A percentile compares a stretch with the other conserved stretches of the same genome.
Evolutionary conservation across 148 eudicot genomes (phyloP).

Genomic region (Mesembryanthemum crystallinum): DNA sequence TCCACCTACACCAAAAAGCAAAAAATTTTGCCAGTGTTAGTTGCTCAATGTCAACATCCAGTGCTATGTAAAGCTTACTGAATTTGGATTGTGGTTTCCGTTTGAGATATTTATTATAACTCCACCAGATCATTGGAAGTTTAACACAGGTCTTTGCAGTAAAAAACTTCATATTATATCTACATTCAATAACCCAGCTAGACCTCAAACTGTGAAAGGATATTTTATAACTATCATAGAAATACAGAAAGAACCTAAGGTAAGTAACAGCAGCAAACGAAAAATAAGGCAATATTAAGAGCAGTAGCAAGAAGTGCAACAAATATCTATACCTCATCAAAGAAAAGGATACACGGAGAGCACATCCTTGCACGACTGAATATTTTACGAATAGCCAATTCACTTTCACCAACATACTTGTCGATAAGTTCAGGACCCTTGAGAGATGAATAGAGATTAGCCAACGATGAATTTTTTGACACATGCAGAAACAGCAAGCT

Average conservation of each 20-base stretch:
- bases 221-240: too few relatives aligned
- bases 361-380: conserved; percentile 72
- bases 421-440: conserved; percentile 72
- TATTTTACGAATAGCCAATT: conserved; percentile 50
- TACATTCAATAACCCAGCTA: too few relatives aligned
- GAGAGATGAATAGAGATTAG: neutral
- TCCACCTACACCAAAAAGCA: conserved; percentile 43
- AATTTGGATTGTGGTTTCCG: neutral
- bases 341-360: conserved; percentile 78
- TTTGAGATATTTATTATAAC: neutral
- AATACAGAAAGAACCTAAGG: too few relatives aligned
- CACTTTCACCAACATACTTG: conserved; percentile 81
- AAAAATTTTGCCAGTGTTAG: neutral
- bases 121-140: neutral
- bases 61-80: neutral
- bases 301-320: neutral
- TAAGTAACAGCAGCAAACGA: neutral
- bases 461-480: neutral
- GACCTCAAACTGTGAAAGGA: too few relatives aligned
- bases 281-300: neutral
- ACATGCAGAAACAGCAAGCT: neutral
- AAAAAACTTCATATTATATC: too few relatives aligned
- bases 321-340: conserved; percentile 57
- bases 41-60: neutral
- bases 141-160: too few relatives aligned